Evolutionary conservation across 192 early-diverging fungal genomes (phyloP).

Genomic region (Backusella liffmaniae): DNA sequence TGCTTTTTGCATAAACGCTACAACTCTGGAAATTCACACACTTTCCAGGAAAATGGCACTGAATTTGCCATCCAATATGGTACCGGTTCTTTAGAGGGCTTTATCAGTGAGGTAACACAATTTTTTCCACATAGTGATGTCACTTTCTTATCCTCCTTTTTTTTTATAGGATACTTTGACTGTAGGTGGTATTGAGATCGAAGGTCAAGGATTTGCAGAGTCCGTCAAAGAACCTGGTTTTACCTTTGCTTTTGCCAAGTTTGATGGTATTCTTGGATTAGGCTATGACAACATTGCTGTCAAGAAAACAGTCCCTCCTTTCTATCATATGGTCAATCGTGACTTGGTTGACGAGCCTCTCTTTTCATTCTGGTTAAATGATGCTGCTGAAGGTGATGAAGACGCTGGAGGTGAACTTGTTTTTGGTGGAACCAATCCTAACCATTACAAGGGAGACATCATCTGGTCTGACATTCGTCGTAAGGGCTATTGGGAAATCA

Average conservation of each 20-base stretch:
- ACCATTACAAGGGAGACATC: slow-evolving; percentile 70
- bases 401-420: slow-evolving; percentile 78
- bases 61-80: slow-evolving; percentile 95
- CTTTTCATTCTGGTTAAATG: slow-evolving; percentile 87
- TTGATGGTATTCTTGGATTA: slow-evolving; percentile 96
- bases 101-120: slow-evolving; percentile 71
- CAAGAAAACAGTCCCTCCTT: slow-evolving; percentile 86
- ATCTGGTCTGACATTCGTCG: slow-evolving; percentile 84
- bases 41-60: slow-evolving; percentile 89
- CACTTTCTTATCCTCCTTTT: slow-evolving; percentile 5
- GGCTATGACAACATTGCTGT: slow-evolving; percentile 92
- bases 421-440: slow-evolving; percentile 82
- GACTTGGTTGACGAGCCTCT: slow-evolving; percentile 78
- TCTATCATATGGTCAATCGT: slow-evolving; percentile 90
- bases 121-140: not conserved
- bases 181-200: slow-evolving; percentile 72
- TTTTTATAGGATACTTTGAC: slow-evolving; percentile 62
- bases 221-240: slow-evolving; percentile 94
- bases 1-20: slow-evolving; percentile 92
- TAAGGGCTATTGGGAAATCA: slow-evolving; percentile 98
- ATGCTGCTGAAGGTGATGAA: slow-evolving; percentile 61
- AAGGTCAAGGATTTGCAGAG: slow-evolving; percentile 89
- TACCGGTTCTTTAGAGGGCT: slow-evolving; percentile 91
- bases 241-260: slow-evolving; percentile 91
- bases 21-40: slow-evolving; percentile 75